Conservation (phyloP, 345 rosid genomes). For the Nephelium lappaceum region DNA sequence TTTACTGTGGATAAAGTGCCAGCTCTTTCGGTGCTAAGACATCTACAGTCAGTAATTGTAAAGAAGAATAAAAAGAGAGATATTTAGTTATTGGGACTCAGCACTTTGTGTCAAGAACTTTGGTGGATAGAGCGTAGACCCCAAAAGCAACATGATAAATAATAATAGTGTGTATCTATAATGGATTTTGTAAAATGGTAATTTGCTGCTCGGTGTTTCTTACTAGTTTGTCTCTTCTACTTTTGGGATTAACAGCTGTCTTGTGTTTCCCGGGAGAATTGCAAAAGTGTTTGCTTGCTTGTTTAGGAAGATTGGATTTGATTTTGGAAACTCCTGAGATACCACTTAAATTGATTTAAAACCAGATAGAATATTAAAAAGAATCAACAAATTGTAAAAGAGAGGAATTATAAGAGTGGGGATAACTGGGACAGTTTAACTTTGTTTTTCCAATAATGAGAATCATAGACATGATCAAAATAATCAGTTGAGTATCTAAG, state of each 20-base stretch:
- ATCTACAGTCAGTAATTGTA: too few species aligned
- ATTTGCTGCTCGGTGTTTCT: not conserved
- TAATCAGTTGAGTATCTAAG: constrained; percentile 53
- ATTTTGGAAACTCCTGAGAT: constrained; percentile 7
- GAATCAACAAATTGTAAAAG: constrained; percentile 13
- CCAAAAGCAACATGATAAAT: too few species aligned
- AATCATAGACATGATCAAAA: constrained; percentile 45
- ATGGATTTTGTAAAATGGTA: not conserved
- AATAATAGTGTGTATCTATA: too few species aligned
- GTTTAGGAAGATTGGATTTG: constrained; percentile 11
- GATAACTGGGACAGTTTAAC: constrained; percentile 23
- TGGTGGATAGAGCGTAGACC: too few species aligned
- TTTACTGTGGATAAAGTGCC: not conserved
- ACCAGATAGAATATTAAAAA: not conserved
- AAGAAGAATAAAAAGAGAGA: too few species aligned
- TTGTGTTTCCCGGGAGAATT: constrained; percentile 1
- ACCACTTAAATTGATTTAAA: not conserved
- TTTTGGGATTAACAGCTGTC: constrained; percentile 4
- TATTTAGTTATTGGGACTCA: too few species aligned
- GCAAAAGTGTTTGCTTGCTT: constrained; percentile 2
- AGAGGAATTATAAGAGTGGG: constrained; percentile 4
- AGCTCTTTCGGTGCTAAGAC: not conserved
- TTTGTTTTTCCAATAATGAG: constrained; percentile 50
- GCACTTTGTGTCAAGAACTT: too few species aligned
- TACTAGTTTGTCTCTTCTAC: not conserved